Evolutionary conservation across 257 asterid genomes (phyloP).

Genomic region (Leonotis leonurus): DNA sequence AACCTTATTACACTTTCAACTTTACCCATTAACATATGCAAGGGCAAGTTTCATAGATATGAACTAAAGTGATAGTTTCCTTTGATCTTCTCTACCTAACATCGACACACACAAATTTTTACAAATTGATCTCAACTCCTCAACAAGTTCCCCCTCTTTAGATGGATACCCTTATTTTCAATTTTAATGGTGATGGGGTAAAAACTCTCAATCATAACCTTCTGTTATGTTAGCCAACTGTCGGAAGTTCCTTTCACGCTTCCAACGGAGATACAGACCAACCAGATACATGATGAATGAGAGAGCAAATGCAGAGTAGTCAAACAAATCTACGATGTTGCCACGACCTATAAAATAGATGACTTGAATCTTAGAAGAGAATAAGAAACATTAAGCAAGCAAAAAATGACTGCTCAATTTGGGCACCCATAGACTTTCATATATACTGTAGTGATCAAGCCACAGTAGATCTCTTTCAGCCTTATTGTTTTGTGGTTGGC

Average conservation of each 20-base stretch:
- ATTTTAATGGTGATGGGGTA: too few relatives aligned
- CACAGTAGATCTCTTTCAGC: background rate
- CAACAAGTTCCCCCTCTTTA: too few relatives aligned
- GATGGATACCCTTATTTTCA: background rate
- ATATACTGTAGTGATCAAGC: background rate
- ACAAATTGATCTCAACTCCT: background rate
- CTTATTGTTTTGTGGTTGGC: background rate
- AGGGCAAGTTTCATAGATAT: background rate
- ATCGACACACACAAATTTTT: background rate
- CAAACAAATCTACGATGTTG: constrained; percentile 43
- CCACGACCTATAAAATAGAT: constrained; percentile 36
- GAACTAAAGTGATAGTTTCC: background rate
- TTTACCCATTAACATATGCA: too few relatives aligned
- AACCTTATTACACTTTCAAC: too few relatives aligned
- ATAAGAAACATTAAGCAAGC: background rate
- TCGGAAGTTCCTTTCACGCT: constrained; percentile 44
- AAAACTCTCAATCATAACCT: constrained; percentile 9
- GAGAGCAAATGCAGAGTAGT: constrained; percentile 45
- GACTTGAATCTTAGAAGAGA: background rate
- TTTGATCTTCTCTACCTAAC: background rate
- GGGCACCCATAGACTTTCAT: background rate
- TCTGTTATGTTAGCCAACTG: constrained; percentile 31
- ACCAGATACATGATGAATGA: constrained; percentile 38
- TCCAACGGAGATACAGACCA: constrained; percentile 42
- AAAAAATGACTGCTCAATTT: background rate